These are phyloP conservation scores for Ceratocystis cacaofunesta DNA, from an alignment of 2,329 filamentous ascomycete species.

Conservation along the genomic window DNA sequence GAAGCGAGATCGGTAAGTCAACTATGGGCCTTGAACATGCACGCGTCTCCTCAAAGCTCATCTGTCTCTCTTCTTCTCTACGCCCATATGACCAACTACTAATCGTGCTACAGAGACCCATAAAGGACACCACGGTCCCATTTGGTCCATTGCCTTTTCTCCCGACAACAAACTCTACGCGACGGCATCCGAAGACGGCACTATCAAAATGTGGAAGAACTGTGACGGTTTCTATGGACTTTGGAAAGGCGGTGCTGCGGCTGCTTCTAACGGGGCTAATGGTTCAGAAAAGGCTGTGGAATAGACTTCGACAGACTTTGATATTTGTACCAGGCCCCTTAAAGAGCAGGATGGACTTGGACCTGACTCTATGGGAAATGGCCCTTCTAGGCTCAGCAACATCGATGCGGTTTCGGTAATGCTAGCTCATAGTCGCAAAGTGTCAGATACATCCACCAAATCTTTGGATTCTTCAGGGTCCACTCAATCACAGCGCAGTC, in stretches of 20 bases:
- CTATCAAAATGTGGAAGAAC: constrained; percentile 81
- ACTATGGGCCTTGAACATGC: background rate
- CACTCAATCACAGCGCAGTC: background rate
- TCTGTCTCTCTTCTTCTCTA: background rate
- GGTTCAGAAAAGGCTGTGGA: constrained; percentile 16
- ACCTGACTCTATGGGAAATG: background rate
- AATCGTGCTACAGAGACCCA: constrained; percentile 51
- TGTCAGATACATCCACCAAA: background rate
- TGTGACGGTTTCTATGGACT: constrained; percentile 50
- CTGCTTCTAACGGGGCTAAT: constrained; percentile 11
- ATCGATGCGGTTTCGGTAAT: background rate
- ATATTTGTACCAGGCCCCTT: background rate
- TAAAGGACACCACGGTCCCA: constrained; percentile 92
- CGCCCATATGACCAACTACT: constrained; percentile 10
- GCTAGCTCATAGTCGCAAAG: background rate
- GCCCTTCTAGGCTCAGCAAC: background rate
- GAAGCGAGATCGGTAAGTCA: constrained; percentile 55
- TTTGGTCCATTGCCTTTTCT: constrained; percentile 91
- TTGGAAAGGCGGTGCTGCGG: constrained; percentile 38
- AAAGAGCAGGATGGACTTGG: background rate
- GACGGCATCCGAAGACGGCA: constrained; percentile 92
- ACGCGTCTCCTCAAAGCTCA: background rate
- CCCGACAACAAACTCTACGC: constrained; percentile 93
- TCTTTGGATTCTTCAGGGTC: constrained; percentile 1
- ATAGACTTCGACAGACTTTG: constrained; percentile 13